These are phyloP conservation scores for Sugiyamaella paludigena DNA, from an alignment of 1,139 yeast genomes.

Conservation along the genomic window DNA sequence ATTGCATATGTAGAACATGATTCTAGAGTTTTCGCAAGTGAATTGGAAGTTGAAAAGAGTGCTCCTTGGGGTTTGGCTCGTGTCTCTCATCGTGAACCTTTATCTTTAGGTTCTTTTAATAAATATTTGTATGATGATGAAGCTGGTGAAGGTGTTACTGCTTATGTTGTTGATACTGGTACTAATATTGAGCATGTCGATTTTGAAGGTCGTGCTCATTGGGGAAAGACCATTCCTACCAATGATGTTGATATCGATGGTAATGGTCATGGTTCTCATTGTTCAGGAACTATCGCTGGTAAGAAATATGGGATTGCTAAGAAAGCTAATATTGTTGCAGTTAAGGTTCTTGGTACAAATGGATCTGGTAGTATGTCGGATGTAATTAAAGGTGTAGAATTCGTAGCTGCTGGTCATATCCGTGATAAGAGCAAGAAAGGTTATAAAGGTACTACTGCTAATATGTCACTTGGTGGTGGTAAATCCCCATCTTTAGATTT, in stretches of 20 bases:
- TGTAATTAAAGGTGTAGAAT: conserved; percentile 49
- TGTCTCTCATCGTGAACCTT: conserved; percentile 80
- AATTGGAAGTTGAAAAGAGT: conserved; percentile 67
- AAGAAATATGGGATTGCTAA: conserved; percentile 61
- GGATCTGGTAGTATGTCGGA: conserved; percentile 52
- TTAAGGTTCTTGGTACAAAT: conserved; percentile 50
- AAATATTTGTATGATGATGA: conserved; percentile 78
- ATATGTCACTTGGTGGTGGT: conserved; percentile 64
- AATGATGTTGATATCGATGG: conserved; percentile 86
- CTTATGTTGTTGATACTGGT: conserved; percentile 94
- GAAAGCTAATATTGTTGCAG: conserved; percentile 59
- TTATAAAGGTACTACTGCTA: conserved; percentile 54
- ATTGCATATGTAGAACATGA: conserved; percentile 76
- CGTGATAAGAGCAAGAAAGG: conserved; percentile 44
- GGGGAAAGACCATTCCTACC: conserved; percentile 89
- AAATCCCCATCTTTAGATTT: conserved; percentile 51
- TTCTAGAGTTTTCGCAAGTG: conserved; percentile 57
- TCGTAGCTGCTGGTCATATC: conserved; percentile 42
- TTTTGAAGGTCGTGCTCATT: conserved; percentile 85
- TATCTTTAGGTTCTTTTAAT: conserved; percentile 76
- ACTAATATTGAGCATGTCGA: conserved; percentile 75
- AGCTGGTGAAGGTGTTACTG: conserved; percentile 90
- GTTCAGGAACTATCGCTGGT: conserved; percentile 62
- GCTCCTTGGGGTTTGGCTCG: conserved; percentile 98
- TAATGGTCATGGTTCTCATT: conserved; percentile 80